Evolutionary conservation across 208 protist species (phyloP).

Genomic region (Novymonas esmeraldas): DNA sequence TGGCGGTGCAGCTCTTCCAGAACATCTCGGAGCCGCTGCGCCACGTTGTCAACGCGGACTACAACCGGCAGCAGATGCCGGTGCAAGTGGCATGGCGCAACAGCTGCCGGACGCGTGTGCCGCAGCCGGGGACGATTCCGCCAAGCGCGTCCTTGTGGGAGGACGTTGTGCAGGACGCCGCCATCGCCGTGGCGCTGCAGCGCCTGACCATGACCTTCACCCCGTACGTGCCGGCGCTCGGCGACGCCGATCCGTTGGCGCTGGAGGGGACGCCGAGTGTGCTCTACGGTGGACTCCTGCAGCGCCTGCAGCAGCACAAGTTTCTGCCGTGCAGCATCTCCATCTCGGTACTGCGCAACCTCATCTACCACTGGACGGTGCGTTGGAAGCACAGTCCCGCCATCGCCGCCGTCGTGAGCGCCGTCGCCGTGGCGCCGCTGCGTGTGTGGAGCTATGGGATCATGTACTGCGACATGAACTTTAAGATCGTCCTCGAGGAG

Average conservation of each 20-base stretch:
- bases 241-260: slow-evolving; percentile 23
- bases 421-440: slow-evolving; percentile 52
- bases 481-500: slow-evolving; percentile 71
- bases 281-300: slow-evolving; percentile 23
- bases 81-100: slow-evolving; percentile 43
- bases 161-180: slow-evolving; percentile 72
- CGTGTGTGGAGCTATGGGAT: slow-evolving; percentile 71
- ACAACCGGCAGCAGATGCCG: slow-evolving; percentile 53
- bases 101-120: slow-evolving; percentile 50
- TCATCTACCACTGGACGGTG: slow-evolving; percentile 67
- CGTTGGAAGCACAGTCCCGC: slow-evolving; percentile 25
- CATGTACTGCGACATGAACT: slow-evolving; percentile 59
- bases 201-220: slow-evolving; percentile 57
- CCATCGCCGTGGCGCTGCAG: slow-evolving; percentile 53
- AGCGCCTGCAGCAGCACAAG: slow-evolving; percentile 31
- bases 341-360: slow-evolving; percentile 45
- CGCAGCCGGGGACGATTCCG: slow-evolving; percentile 37
- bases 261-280: slow-evolving; percentile 19
- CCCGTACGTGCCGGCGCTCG: slow-evolving; percentile 31
- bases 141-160: slow-evolving; percentile 44
- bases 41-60: slow-evolving; percentile 62
- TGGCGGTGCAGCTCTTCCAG: slow-evolving; percentile 79
- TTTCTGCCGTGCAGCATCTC: slow-evolving; percentile 40
- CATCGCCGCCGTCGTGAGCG: slow-evolving; percentile 41
- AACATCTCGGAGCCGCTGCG: slow-evolving; percentile 80